A percentile compares a stretch with the other conserved stretches of the same genome.
These are phyloP conservation scores for Colletotrichum salicis DNA, from an alignment of 2,329 filamentous ascomycete genomes.

Conservation along the genomic window DNA sequence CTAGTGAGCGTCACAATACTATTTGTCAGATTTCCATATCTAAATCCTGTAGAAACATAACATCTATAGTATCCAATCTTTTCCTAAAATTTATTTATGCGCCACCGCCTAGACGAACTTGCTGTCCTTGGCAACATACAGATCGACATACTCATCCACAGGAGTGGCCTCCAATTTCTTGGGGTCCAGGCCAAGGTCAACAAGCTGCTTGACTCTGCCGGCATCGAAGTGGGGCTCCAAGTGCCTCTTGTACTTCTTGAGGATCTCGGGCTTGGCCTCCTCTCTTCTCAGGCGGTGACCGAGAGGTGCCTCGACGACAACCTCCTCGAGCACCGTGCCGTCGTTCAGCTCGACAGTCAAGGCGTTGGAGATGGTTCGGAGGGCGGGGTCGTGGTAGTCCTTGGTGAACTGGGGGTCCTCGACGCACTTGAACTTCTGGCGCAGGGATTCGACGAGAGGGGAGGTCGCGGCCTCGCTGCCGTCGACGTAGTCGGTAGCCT, in stretches of 20 bases:
- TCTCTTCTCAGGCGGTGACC: slow-evolving; percentile 91
- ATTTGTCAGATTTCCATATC: slow-evolving; percentile 16
- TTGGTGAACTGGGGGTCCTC: slow-evolving; percentile 94
- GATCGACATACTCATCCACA: slow-evolving; percentile 92
- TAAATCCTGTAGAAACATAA: slow-evolving; percentile 12
- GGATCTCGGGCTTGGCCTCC: slow-evolving; percentile 97
- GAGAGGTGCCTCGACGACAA: slow-evolving; percentile 92
- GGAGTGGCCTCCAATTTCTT: slow-evolving; percentile 81
- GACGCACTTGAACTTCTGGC: slow-evolving; percentile 93
- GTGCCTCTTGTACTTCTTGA: slow-evolving; percentile 95
- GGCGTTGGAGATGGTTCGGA: slow-evolving; percentile 97
- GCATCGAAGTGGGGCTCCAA: slow-evolving; percentile 84
- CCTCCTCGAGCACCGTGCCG: slow-evolving; percentile 89
- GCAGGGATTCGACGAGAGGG: slow-evolving; percentile 87
- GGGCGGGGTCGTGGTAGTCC: slow-evolving; percentile 93
- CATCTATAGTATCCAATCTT: slow-evolving; percentile 27
- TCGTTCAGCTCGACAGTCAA: slow-evolving; percentile 95
- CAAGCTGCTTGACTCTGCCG: slow-evolving; percentile 81
- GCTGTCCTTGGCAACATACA: slow-evolving; percentile 75
- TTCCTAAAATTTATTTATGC: neutral
- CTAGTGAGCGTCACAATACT: neutral
- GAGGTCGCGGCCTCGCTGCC: slow-evolving; percentile 92
- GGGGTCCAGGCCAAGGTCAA: slow-evolving; percentile 80
- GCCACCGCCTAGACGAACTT: slow-evolving; percentile 59
- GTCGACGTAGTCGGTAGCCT: slow-evolving; percentile 93